phyloP scores from a whole-genome alignment of 768 basidiomycete species.

The Coprinellus aureogranulatus region DNA sequence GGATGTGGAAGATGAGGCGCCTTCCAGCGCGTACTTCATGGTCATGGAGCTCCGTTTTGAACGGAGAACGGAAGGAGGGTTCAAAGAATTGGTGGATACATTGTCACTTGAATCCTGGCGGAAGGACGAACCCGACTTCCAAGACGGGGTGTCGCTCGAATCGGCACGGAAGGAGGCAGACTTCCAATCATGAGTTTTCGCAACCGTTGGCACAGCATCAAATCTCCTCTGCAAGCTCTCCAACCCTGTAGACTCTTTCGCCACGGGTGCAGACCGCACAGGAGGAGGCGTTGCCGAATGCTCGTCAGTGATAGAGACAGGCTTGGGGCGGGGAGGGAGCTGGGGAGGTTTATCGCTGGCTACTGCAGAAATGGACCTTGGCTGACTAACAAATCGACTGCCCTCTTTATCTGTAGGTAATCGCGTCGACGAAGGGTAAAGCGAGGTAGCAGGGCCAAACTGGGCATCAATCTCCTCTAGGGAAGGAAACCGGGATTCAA shows the following conservation, averaged over 20 bases:
- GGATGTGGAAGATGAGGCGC: not conserved
- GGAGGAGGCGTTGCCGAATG: not conserved
- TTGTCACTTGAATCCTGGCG: not conserved
- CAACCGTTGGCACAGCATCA: not conserved
- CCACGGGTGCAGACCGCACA: not conserved
- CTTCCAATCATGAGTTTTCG: constrained; percentile 6
- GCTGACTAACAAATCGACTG: not conserved
- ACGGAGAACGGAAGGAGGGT: not conserved
- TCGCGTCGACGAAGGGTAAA: constrained; percentile 21
- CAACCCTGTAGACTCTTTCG: not conserved
- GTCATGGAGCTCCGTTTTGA: constrained; percentile 4
- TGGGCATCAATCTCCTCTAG: constrained; percentile 76
- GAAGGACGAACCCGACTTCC: not conserved
- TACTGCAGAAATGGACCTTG: not conserved
- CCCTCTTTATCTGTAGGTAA: not conserved
- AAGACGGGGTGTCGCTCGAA: not conserved
- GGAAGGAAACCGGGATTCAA: constrained; percentile 81
- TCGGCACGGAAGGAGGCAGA: not conserved
- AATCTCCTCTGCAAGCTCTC: constrained; percentile 6
- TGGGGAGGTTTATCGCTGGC: constrained; percentile 5
- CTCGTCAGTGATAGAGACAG: not conserved
- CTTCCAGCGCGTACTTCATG: constrained; percentile 10
- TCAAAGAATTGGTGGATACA: not conserved
- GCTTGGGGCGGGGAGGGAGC: constrained; percentile 9
- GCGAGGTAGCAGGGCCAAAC: constrained; percentile 21